Percentiles rank a stretch among this genome's conserved stretches.
These are phyloP conservation scores for Camptophora hylomeconis DNA, from an alignment of 2,329 filamentous ascomycete species.

Conservation along the genomic window DNA sequence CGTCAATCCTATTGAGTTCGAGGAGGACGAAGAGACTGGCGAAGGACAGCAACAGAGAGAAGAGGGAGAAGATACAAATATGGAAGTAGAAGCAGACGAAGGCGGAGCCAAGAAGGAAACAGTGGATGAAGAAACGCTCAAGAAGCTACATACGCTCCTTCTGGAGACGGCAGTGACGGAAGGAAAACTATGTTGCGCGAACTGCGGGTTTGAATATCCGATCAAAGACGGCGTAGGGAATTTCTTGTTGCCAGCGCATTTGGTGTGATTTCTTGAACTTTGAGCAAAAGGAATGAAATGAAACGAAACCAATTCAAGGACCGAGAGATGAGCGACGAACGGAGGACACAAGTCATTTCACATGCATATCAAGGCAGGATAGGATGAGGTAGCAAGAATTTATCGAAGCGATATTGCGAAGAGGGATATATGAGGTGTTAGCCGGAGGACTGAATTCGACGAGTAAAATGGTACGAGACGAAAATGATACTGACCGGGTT, in stretches of 20 bases:
- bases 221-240: constrained; percentile 95
- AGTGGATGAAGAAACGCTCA: constrained; percentile 51
- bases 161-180: constrained; percentile 82
- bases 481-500: too few relatives aligned
- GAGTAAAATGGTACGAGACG: too few relatives aligned
- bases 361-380: too few relatives aligned
- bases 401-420: too few relatives aligned
- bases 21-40: constrained; percentile 6
- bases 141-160: constrained; percentile 67
- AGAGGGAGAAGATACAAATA: constrained; percentile 8
- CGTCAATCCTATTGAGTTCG: constrained; percentile 17
- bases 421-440: too few relatives aligned
- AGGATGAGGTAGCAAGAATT: too few relatives aligned
- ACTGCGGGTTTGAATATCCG: constrained; percentile 86
- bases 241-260: constrained; percentile 82
- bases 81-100: constrained; percentile 8
- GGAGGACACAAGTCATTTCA: too few relatives aligned
- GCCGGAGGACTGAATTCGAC: too few relatives aligned
- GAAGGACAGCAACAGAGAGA: constrained; percentile 1
- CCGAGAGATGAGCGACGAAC: not conserved
- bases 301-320: not conserved
- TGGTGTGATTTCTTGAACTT: constrained; percentile 35
- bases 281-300: too few relatives aligned
- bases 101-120: constrained; percentile 19
- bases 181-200: constrained; percentile 79